phyloP scores from a whole-genome alignment of 2,329 filamentous ascomycete species.

The Ascocoryne sarcoides region DNA sequence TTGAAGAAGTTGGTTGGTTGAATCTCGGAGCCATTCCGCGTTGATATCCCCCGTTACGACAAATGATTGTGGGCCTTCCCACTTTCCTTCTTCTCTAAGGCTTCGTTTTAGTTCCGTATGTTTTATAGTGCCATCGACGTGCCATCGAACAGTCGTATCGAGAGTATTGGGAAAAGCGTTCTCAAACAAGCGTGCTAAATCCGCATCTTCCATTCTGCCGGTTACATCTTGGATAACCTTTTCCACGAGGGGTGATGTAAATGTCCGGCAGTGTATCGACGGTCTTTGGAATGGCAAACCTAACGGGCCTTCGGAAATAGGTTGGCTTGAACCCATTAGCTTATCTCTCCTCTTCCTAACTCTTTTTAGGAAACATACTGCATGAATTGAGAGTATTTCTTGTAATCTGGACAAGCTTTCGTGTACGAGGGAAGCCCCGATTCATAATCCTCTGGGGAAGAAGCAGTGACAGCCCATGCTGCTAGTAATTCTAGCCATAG shows the following conservation, averaged over 20 bases:
- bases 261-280: slow-evolving; percentile 73
- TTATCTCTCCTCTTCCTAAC: background rate
- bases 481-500: background rate
- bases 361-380: slow-evolving; percentile 16
- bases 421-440: background rate
- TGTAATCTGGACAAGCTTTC: slow-evolving; percentile 29
- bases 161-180: slow-evolving; percentile 83
- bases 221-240: slow-evolving; percentile 79
- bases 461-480: background rate
- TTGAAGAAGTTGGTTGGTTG: slow-evolving; percentile 84
- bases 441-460: slow-evolving; percentile 3
- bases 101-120: slow-evolving; percentile 32
- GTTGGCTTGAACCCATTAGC: slow-evolving; percentile 45
- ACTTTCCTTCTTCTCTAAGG: slow-evolving; percentile 48
- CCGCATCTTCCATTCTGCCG: slow-evolving; percentile 69
- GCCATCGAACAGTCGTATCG: slow-evolving; percentile 65
- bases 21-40: slow-evolving; percentile 86
- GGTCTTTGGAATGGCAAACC: slow-evolving; percentile 81
- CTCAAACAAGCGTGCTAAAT: slow-evolving; percentile 86
- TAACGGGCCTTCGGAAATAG: slow-evolving; percentile 71
- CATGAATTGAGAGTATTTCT: slow-evolving; percentile 25
- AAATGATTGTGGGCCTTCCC: slow-evolving; percentile 83
- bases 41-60: slow-evolving; percentile 91
- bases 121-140: slow-evolving; percentile 44
- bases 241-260: slow-evolving; percentile 79